Base-by-base conservation (phyloP, 371 early-diverging fungal species). In the Apophysomyces ossiformis region DNA sequence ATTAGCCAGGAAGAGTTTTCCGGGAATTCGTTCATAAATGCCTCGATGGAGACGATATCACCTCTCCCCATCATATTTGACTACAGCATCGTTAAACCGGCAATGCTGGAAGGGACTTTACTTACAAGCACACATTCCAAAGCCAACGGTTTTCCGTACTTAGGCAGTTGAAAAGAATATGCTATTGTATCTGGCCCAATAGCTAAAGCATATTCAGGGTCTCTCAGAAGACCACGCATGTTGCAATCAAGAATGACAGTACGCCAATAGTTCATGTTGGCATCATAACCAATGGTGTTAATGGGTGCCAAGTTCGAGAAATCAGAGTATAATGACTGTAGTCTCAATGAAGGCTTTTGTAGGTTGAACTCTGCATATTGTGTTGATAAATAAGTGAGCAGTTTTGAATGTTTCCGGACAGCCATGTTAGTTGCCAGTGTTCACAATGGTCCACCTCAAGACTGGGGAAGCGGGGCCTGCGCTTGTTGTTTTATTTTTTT, bases 21-120 rank as follows among this genome's bases (percentile, higher is more conserved):
- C 0, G 67, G 44, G 62, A 60, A 72, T 11, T 35, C 36, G 3
- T 63, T 35, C 9, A 46, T 58, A 64, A 74, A 79, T 7, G 61
- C 57, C 1, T 63, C 59, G 1, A 77, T 7, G 2, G 74, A n/a
- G 6, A 82, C 64, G 13, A 82, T 38, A 50, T 79, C 78, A 15
- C 70, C 70, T 7, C 67, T 43, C 15, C 67, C 16, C 0, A 59
- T 35, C 73, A 73, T 67, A n/a, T 21, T 50, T 16, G 54, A 18
- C 54, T 50, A 16, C 54, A 21, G 21, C 9, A 21, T 21, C 21
- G 16, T n/a, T n/a, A 5, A 50, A 2, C 18, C 16, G 21, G 21
- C 16, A 50, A 18, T 2, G 21, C 16, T 50, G 21, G 7, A 9
- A 11, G 9, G 21, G 11, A 21, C 41, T 11, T 13, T 13, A 41